A percentile compares a stretch with the other conserved stretches of the same genome.
Evolutionary conservation across 2,329 filamentous ascomycete species (phyloP).

Genomic region (Beauveria asiatica): DNA sequence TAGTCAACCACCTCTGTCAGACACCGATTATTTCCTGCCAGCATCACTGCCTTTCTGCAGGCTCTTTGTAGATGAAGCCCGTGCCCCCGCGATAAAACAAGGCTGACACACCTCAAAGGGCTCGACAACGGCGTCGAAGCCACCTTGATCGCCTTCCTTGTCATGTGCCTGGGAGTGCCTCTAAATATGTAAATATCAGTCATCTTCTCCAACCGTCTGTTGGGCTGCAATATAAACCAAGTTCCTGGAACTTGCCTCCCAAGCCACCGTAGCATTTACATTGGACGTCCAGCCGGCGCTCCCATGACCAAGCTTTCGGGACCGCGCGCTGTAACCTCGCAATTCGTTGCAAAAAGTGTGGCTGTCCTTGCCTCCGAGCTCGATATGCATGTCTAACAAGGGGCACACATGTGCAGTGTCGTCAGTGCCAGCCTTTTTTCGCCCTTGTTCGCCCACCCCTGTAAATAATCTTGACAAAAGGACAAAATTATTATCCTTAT

Average conservation of each 20-base stretch:
- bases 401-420: background rate
- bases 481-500: too few relatives aligned
- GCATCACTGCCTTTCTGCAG: background rate
- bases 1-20: background rate
- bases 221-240: background rate
- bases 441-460: background rate
- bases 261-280: background rate
- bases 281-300: background rate
- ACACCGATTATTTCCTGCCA: background rate
- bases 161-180: background rate
- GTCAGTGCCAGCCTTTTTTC: background rate
- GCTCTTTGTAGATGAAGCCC: background rate
- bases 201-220: background rate
- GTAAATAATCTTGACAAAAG: background rate
- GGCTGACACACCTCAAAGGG: background rate
- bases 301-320: slow-evolving; percentile 2
- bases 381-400: background rate
- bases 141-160: background rate
- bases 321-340: background rate
- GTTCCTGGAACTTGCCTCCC: background rate
- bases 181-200: too few relatives aligned
- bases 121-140: too few relatives aligned
- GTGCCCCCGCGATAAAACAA: background rate
- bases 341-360: background rate
- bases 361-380: background rate